Conservation (phyloP, 176 grass and related monocot species). For the Lolium multiflorum region DNA sequence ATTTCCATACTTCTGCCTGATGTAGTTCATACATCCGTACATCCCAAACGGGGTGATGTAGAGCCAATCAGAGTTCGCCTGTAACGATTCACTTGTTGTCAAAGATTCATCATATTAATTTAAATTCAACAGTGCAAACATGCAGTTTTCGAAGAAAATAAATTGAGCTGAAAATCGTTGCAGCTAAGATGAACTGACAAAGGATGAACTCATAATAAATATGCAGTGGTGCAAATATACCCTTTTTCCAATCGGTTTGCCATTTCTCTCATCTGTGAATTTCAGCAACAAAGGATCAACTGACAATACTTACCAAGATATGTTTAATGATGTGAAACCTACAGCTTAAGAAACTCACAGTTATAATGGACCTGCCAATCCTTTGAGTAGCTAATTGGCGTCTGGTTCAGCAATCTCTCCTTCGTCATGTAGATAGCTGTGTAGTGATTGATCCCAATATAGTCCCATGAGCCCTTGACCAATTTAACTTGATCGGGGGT, state of each 20-base stretch:
- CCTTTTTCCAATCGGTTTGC: slow-evolving; percentile 65
- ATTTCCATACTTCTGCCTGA: slow-evolving; percentile 76
- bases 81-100: slow-evolving; percentile 13
- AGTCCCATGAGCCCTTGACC: slow-evolving; percentile 85
- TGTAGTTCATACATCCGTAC: slow-evolving; percentile 77
- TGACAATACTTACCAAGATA: not conserved
- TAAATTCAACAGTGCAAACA: not conserved
- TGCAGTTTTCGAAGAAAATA: not conserved
- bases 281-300: not conserved
- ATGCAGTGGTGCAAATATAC: slow-evolving; percentile 33
- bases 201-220: not conserved
- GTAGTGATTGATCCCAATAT: slow-evolving; percentile 83
- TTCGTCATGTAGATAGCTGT: slow-evolving; percentile 71
- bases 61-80: slow-evolving; percentile 83
- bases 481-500: slow-evolving; percentile 70
- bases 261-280: slow-evolving; percentile 58
- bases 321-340: not conserved
- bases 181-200: not conserved
- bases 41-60: slow-evolving; percentile 80
- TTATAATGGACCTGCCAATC: slow-evolving; percentile 63
- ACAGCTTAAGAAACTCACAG: slow-evolving; percentile 22
- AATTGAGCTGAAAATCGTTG: not conserved
- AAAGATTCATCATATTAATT: not conserved
- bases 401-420: slow-evolving; percentile 36
- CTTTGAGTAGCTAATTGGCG: slow-evolving; percentile 55